Conservation (phyloP, 2,329 filamentous ascomycete genomes). For the Zarea fungicola region DNA sequence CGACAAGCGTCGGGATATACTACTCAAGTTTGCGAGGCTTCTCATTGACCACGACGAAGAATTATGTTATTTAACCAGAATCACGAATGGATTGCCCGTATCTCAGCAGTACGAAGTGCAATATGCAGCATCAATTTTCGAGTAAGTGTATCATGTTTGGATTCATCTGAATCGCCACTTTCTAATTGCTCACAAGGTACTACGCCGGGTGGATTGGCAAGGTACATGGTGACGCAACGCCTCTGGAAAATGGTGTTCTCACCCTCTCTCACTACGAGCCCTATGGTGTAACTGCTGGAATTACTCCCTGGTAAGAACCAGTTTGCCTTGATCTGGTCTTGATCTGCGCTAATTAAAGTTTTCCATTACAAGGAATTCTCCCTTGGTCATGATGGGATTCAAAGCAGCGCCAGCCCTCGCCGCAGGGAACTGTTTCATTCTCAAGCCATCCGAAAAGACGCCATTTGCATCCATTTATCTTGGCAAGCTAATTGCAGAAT, state of each 20-base stretch:
- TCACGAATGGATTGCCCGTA: neutral
- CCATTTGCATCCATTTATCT: constrained; percentile 43
- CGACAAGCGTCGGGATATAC: neutral
- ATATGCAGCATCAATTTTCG: neutral
- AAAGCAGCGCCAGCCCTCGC: constrained; percentile 45
- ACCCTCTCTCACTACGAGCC: constrained; percentile 33
- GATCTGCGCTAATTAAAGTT: no score
- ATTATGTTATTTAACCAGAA: neutral
- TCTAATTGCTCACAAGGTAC: constrained; percentile 16
- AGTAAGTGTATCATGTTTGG: neutral
- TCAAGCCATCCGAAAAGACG: constrained; percentile 49
- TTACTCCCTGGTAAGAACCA: constrained; percentile 49
- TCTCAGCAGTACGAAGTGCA: neutral
- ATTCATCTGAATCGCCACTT: neutral
- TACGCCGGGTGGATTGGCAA: constrained; percentile 34
- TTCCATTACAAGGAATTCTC: constrained; percentile 35
- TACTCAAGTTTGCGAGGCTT: constrained; percentile 6
- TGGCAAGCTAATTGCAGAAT: constrained; percentile 56
- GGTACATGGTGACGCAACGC: constrained; percentile 31
- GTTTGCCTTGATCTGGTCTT: no score
- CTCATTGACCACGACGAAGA: neutral
- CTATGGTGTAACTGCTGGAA: constrained; percentile 24
- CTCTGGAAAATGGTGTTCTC: constrained; percentile 41
- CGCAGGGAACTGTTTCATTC: constrained; percentile 43
- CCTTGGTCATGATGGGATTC: constrained; percentile 36